Evolutionary conservation across 176 grass and related monocot genomes (phyloP), one percentile per base, ranked within the genome.

Genomic region (Cocos nucifera): DNA sequence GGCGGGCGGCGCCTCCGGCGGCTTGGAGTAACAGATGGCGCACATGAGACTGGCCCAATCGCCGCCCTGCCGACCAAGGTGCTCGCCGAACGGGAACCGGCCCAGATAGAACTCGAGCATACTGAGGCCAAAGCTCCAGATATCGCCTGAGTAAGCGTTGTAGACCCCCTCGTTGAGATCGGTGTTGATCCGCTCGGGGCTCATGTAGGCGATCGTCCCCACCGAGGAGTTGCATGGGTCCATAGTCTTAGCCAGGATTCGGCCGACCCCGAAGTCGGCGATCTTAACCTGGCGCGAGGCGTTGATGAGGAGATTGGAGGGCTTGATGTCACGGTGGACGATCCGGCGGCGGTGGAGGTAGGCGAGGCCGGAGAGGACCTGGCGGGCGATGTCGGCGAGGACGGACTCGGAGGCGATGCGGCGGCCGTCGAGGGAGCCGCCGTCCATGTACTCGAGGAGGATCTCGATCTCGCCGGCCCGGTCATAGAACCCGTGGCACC

Each of bases 371-470:
- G 69, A 16, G 26, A 87, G 75, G 56, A 64, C 75, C 71, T 87
- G 84, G 22, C 66, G 71, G 0, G 84, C 79, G 5, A 79, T 71
- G 71, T 82, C 75, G 9, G 79, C 18, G 50, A 87, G 71, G 25
- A 39, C 4, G 51, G 66, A 62, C 19, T 80, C 79, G 8, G 49
- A 59, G 2, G 60, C 51, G 19, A 15, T 51, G 44, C 17, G 54
- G 9, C 74, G 22, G n/a, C 60, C 19, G 17, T 64, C 59, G 51
- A 74, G 71, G 50, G 79, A 83, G 2, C 79, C 79, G 3, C 75
- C 79, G 24, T 75, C 79, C 9, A 69, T 69, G n/a, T 79, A 65
- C 54, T 87, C 85, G 10, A 82, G 76, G 18, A 87, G 67, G 6
- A 76, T 59, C 54, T 73, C 67, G 39, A 71, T 59, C 29, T 79